Percentiles rank a stretch among this genome's conserved stretches.
Evolutionary conservation across 1,139 yeast genomes (phyloP).

Genomic region (Insectozyma bohioensis): DNA sequence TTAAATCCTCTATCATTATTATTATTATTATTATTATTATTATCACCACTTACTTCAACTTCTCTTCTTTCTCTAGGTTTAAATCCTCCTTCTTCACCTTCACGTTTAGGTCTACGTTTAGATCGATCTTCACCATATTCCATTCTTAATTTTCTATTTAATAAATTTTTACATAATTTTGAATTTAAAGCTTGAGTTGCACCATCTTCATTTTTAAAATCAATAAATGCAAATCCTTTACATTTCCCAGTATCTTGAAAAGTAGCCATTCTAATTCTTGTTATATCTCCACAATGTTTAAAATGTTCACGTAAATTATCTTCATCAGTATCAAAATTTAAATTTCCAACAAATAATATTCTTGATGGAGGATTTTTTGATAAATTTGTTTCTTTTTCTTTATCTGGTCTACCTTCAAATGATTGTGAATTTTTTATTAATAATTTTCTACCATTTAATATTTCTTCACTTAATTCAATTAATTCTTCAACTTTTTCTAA

Average conservation of each 20-base stretch:
- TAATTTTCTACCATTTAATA: constrained; percentile 79
- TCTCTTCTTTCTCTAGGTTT: constrained; percentile 20
- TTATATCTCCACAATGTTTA: constrained; percentile 76
- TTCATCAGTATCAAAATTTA: constrained; percentile 90
- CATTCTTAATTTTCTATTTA: constrained; percentile 77
- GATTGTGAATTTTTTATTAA: constrained; percentile 80
- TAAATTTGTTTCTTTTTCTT: constrained; percentile 30
- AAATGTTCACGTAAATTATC: constrained; percentile 77
- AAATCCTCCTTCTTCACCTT: not conserved
- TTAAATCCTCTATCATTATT: constrained; percentile 24
- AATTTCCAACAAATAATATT: constrained; percentile 87
- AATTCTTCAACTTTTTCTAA: constrained; percentile 63
- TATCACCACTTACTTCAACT: constrained; percentile 33
- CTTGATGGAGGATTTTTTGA: constrained; percentile 85
- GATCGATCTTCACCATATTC: constrained; percentile 96
- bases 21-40: constrained; percentile 23
- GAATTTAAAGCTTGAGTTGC: constrained; percentile 83
- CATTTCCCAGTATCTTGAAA: constrained; percentile 95
- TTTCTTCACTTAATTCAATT: constrained; percentile 65
- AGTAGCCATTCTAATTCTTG: constrained; percentile 89
- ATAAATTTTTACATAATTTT: constrained; percentile 61
- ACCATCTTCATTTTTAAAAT: constrained; percentile 75
- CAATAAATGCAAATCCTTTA: constrained; percentile 94
- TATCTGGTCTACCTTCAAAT: constrained; percentile 83
- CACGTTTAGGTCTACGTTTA: constrained; percentile 57